These are phyloP conservation scores for Aegilops sharonensis DNA, from an alignment of 176 grass and related monocot genomes.

Conservation along the genomic window DNA sequence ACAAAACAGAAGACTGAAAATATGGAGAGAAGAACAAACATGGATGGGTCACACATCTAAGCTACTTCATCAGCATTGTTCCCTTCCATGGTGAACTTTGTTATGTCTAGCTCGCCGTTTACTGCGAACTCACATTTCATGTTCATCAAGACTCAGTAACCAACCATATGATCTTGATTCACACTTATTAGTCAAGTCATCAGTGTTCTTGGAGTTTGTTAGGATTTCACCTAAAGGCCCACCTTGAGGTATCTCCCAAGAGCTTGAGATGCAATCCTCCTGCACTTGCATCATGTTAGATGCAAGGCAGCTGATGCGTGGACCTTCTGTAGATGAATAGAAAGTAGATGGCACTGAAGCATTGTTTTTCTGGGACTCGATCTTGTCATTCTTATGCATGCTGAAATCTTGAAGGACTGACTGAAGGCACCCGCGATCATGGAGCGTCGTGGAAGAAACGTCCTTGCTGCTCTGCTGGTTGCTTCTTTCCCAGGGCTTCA, in stretches of 20 bases:
- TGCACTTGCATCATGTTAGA: constrained; percentile 37
- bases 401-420: constrained; percentile 70
- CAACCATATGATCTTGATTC: constrained; percentile 49
- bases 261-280: constrained; percentile 51
- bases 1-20: constrained; percentile 6
- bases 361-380: constrained; percentile 31
- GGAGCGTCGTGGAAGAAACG: constrained; percentile 23
- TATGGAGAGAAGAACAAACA: constrained; percentile 14
- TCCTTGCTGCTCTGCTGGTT: constrained; percentile 46
- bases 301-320: constrained; percentile 14
- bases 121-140: constrained; percentile 28
- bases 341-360: constrained; percentile 32
- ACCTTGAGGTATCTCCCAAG: constrained; percentile 61
- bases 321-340: constrained; percentile 33
- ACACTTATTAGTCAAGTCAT: constrained; percentile 27
- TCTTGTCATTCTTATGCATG: constrained; percentile 37
- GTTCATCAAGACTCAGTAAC: constrained; percentile 42
- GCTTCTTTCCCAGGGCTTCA: constrained; percentile 48
- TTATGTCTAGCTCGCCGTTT: neutral
- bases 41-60: neutral
- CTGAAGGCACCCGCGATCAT: constrained; percentile 46
- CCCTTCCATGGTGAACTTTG: constrained; percentile 11
- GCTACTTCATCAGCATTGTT: constrained; percentile 12
- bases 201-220: constrained; percentile 47
- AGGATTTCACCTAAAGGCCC: constrained; percentile 78